Evolutionary conservation across 768 basidiomycete species (phyloP), one percentile per base, ranked within the genome.

Genomic region (Candolleomyces aberdarensis): DNA sequence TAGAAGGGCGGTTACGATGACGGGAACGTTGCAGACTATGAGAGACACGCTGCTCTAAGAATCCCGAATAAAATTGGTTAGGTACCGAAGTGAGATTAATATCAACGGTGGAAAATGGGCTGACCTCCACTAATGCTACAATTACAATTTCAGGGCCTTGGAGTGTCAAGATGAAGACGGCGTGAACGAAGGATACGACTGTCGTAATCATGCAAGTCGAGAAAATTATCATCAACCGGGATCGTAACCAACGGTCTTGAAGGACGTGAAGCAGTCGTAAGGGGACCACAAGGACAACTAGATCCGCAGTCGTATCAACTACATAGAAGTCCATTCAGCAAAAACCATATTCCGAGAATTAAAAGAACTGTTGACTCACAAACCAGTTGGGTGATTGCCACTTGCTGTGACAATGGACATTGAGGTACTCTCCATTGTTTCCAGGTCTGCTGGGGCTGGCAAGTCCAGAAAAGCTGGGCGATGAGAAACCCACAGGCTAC

Each of bases 121-220:
- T 57, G 39, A 78, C 78, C 76, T 84, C 83, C 19, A 81, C 71
- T 9, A 80, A 60, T 4, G 78, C 80, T 0, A 78, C 70, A 32
- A 79, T 71, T 8, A 77, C 59, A 26, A 75, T 72, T 49, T 69
- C 64, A 8, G 63, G 62, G 3, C 71, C 72, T 20, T 71, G 70
- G 10, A 64, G 62, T 1, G 51, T 64, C 20, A 78, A 68, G 56
- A 85, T 77, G 63, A 77, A 75, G 31, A 71, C 66, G 0, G 78
- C 79, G 51, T 83, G 83, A 2, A 83, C 77, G n/a, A 79, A 65
- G 3, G 78, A 78, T n/a, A 76, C 76, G 41, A 79, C 64, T 8
- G 78, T 83, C 6, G 82, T 83, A 55, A 79, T 69, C 59, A 83
- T 57, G 55, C 82, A 82, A 10, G 84, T 77, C 10, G 84, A 84